Base-by-base conservation (phyloP, 2,329 filamentous ascomycete genomes). In the Colletotrichum limetticola region DNA sequence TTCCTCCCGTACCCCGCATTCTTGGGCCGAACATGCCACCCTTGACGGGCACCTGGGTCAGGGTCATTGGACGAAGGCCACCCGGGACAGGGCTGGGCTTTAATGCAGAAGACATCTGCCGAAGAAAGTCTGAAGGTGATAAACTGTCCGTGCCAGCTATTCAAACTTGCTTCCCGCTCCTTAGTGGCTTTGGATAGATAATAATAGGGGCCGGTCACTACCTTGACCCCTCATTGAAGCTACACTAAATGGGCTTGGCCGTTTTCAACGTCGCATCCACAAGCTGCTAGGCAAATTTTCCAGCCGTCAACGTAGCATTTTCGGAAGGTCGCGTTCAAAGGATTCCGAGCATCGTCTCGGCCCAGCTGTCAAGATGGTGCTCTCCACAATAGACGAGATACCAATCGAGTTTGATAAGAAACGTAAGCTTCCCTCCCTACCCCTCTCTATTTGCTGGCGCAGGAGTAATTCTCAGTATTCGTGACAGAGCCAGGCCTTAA, bases 1-100 rank as follows among this genome's bases (percentile, higher is more conserved):
- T 7, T 53, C 46, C 14, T 37, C 46, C 61, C 9, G 12, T 37
- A 63, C 61, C 61, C 61, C 61, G 61, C 61, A 35, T 63, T 53
- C n/a, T 49, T 63, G 12, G 9, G 14, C 46, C 28, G 46, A 53
- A 35, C 7, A 22, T 42, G 49, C 32, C 61, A n/a, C 53, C 28
- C 28, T 35, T 11, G 42, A 49, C 19, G 28, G 46, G 26, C 49
- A n/a, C 11, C 46, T 28, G 24, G n/a, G 16, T 9, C 12, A n/a
- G n/a, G 28, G 19, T 37, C 28, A 63, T 53, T 24, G 42, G 46
- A 53, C 28, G 61, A 24, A 5, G 61, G 22, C 16, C 46, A 53
- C 12, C 42, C 32, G 11, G 60, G 26, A 16, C 42, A 28, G 11
- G 57, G n/a, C 19, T 35, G 46, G 26, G 42, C 28, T 16, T 30